These are phyloP conservation scores for Hydnomerulius pinastri DNA, from an alignment of 768 basidiomycete genomes.

Conservation along the genomic window DNA sequence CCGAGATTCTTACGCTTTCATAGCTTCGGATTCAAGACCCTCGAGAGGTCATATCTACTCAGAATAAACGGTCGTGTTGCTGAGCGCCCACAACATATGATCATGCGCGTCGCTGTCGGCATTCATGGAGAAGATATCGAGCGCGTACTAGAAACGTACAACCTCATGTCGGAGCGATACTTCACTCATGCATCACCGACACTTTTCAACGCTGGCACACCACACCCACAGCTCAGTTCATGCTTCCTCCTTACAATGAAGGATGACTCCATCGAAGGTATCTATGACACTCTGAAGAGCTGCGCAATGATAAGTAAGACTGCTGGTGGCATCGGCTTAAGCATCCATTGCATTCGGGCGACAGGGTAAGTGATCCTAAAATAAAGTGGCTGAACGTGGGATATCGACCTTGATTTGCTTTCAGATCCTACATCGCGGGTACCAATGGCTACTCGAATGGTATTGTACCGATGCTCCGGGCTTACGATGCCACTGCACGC, in stretches of 20 bases:
- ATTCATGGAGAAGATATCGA: slow-evolving; percentile 92
- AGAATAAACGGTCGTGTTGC: slow-evolving; percentile 93
- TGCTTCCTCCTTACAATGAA: slow-evolving; percentile 99
- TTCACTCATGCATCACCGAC: slow-evolving; percentile 99
- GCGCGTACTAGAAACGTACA: slow-evolving; percentile 87
- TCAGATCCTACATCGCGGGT: slow-evolving; percentile 95
- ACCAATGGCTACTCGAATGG: slow-evolving; percentile 99
- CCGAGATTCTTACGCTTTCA: slow-evolving; percentile 1
- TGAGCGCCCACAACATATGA: slow-evolving; percentile 97
- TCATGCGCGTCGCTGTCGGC: slow-evolving; percentile 99
- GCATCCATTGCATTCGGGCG: slow-evolving; percentile 94
- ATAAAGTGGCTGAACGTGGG: not conserved
- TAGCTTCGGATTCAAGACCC: slow-evolving; percentile 99
- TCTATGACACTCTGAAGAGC: slow-evolving; percentile 97
- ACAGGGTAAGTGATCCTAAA: slow-evolving; percentile 65
- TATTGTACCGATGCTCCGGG: slow-evolving; percentile 98
- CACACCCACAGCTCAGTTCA: slow-evolving; percentile 90
- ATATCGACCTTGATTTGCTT: not conserved
- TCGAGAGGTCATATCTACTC: slow-evolving; percentile 96
- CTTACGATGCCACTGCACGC: slow-evolving; percentile 95
- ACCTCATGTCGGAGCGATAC: slow-evolving; percentile 96
- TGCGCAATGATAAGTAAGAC: slow-evolving; percentile 99
- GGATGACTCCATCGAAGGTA: slow-evolving; percentile 98
- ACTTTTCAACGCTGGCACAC: slow-evolving; percentile 97
- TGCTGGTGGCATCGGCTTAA: slow-evolving; percentile 95